Evolutionary conservation across 805 yeast genomes (phyloP), one percentile per base, ranked within the genome.

Genomic region (Tetrapisispora phaffii): DNA sequence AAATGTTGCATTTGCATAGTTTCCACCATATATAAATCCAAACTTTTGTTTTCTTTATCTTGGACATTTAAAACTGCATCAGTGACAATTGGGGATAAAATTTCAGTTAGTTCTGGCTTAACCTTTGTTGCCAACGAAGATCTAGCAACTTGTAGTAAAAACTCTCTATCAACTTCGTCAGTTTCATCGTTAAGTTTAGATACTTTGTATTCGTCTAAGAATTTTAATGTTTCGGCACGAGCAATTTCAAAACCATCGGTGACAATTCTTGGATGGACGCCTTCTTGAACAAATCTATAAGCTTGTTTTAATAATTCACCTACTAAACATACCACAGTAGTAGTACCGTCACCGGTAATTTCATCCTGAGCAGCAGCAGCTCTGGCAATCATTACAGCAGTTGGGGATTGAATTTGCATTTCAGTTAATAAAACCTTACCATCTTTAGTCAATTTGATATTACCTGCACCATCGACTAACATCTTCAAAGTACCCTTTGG

Each of bases 291-390:
- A 62, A 77, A 89, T 54, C 97, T 76, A 63, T 90, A 93, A 23
- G 97, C 96, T 67, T 93, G 97, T 63, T 85, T 86, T 62, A 93
- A 74, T 49, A 93, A 71, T 65, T 90, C 97, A 45, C 98, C 98
- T 36, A 93, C 98, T 45, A 89, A 74, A 50, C 94, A 73, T 38
- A 89, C 90, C 44, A 93, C 98, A 1, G 96, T 84, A 6, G 97
- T 90, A 45, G 98, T 93, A 52, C 98, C 98, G 67, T 93, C 98
- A 42, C 98, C 98, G n/a, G 97, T 85, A 61, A 93, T 87, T 66
- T 93, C 98, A 65, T 93, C 98, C 68, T 93, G 98, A 0, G 98
- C 97, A 39, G 96, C 80, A 41, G 98, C 98, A 13, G 97, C 98
- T 53, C 97, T 76, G 2, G 98, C 95, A 68, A 84, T 84, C 85